Base-by-base conservation (phyloP, 768 basidiomycete genomes). In the Tulasnella sp. region DNA sequence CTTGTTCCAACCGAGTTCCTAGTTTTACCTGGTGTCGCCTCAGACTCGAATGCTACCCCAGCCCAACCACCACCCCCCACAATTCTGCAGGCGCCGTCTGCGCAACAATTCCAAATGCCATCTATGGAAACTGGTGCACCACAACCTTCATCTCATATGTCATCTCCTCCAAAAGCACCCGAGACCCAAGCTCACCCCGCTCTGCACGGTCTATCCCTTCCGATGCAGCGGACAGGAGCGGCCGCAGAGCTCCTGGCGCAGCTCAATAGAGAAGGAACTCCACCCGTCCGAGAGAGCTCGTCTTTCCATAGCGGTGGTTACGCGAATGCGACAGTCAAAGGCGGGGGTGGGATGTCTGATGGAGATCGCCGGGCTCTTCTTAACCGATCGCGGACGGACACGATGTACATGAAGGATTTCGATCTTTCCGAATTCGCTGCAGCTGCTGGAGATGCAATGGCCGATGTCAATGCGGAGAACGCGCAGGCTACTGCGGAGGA, bases 1-100 rank as follows among this genome's bases (percentile, higher is more conserved):
- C 88, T 98, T 72, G 95, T 97, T 0, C 93, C 94, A 0, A 83
- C 89, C 34, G 94, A 95, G 79, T 95, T 97, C 85, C 89, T 97
- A 69, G 93, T 95, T 37, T 84, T 86, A 16, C 86, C 86, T 11
- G n/a, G 58, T 31, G 18, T 31, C 69, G 74, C 72, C 37, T 64
- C 76, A 46, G 60, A 64, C 20, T 73, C 69, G 54, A 75, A 50
- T 41, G 48, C 81, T 54, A 44, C 60, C 44, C 74, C 60, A 41
- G 42, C 78, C 20, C 76, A 75, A 46, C 72, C 58, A 18, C 41
- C 44, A 11, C 31, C 48, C 3, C 37, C 46, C 9, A 81, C 72
- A 28, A 44, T 81, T 31, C 24, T 64, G 40, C 40, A 41, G 20
- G 28, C 73, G 11, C 73, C 73, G 1, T 20, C 73, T 74, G 73